These are phyloP conservation scores for Phytophthora podocarpi DNA, from an alignment of 352 stramenopile species.

Conservation along the genomic window DNA sequence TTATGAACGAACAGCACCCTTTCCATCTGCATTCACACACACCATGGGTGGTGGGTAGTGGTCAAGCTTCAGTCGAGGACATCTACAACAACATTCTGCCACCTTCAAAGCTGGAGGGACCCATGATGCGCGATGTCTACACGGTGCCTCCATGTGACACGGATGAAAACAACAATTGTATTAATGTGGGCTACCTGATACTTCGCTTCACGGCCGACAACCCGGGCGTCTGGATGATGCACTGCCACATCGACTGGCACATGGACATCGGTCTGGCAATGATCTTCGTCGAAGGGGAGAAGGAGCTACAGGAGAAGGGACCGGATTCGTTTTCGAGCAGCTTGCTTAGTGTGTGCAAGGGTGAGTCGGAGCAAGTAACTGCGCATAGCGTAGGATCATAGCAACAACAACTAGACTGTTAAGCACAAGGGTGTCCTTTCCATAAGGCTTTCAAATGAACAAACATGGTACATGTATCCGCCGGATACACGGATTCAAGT, in stretches of 20 bases:
- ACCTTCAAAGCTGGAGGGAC: constrained; percentile 19
- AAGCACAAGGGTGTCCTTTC: too few species aligned
- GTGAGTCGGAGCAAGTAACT: background rate
- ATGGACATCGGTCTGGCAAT: constrained; percentile 38
- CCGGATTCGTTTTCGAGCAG: constrained; percentile 15
- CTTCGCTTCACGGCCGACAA: constrained; percentile 40
- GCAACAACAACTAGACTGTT: too few species aligned
- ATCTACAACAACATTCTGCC: constrained; percentile 16
- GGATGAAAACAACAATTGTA: constrained; percentile 12
- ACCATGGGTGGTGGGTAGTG: constrained; percentile 31
- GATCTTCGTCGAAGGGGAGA: constrained; percentile 34
- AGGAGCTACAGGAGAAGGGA: constrained; percentile 16
- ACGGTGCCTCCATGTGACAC: constrained; percentile 22
- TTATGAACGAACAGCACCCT: constrained; percentile 33
- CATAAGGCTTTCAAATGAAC: too few species aligned
- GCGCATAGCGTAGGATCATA: too few species aligned
- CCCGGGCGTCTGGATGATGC: constrained; percentile 38
- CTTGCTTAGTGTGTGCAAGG: constrained; percentile 31
- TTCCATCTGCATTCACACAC: constrained; percentile 41
- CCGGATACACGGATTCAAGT: too few species aligned
- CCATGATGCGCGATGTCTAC: constrained; percentile 29
- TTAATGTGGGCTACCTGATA: constrained; percentile 25
- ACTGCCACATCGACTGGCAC: too few species aligned
- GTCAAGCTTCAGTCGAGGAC: constrained; percentile 14
- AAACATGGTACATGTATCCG: too few species aligned